Percentiles rank a stretch among this genome's conserved stretches.
Evolutionary conservation across 768 basidiomycete genomes (phyloP).

Genomic region (Termitomyces sp.): DNA sequence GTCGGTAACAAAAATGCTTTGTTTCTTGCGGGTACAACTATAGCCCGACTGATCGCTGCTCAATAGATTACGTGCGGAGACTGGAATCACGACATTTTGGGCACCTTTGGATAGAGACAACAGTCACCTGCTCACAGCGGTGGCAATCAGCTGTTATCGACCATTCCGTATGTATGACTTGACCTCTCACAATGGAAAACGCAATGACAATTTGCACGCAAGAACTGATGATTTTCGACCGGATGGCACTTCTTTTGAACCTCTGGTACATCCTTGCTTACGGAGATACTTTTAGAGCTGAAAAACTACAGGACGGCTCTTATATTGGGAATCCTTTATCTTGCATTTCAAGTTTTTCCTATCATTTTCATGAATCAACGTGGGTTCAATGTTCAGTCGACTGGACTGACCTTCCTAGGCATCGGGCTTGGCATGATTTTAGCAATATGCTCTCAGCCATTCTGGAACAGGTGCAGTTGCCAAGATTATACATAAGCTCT

Average conservation of each 20-base stretch:
- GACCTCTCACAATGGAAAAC: background rate
- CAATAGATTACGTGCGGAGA: conserved; percentile 45
- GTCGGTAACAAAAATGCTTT: conserved; percentile 25
- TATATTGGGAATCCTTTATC: conserved; percentile 55
- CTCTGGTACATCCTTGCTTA: conserved; percentile 43
- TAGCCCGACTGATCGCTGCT: background rate
- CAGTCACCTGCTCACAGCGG: conserved; percentile 35
- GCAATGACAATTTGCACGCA: background rate
- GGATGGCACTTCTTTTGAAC: conserved; percentile 73
- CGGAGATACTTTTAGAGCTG: background rate
- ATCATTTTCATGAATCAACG: conserved; percentile 44
- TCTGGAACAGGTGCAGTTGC: conserved; percentile 46
- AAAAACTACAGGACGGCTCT: conserved; percentile 46
- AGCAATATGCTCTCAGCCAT: conserved; percentile 46
- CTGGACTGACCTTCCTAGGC: conserved; percentile 55
- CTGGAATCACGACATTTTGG: conserved; percentile 47
- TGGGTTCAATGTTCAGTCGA: conserved; percentile 42
- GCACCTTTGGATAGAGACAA: conserved; percentile 54
- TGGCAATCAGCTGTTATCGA: conserved; percentile 55
- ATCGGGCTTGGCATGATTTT: conserved; percentile 53
- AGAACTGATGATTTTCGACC: conserved; percentile 62
- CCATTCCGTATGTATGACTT: conserved; percentile 58
- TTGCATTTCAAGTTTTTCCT: conserved; percentile 58
- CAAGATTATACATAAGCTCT: conserved; percentile 15
- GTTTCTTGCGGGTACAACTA: background rate